Conservation (phyloP, 1,284 basidiomycete genomes). For the Cryptococcus floricola region DNA sequence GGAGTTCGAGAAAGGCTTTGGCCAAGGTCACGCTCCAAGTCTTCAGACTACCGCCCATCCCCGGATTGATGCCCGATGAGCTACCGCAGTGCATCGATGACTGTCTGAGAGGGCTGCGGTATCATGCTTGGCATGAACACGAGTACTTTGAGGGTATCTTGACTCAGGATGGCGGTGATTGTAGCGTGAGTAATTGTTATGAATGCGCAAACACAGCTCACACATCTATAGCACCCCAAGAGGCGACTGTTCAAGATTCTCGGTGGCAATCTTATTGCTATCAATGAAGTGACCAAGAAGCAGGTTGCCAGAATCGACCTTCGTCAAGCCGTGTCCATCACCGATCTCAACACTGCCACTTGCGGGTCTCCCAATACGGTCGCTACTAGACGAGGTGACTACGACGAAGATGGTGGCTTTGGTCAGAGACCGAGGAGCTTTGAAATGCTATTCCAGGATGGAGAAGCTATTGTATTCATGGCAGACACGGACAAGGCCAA, state of each 20-base stretch:
- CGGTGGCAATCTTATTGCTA: conserved; percentile 81
- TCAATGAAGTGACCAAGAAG: conserved; percentile 89
- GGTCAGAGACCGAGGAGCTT: conserved; percentile 66
- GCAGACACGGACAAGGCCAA: conserved; percentile 90
- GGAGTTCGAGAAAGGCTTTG: conserved; percentile 54
- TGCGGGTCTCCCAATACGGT: conserved; percentile 25
- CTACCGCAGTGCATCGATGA: conserved; percentile 90
- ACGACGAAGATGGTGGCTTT: conserved; percentile 60
- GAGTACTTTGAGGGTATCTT: conserved; percentile 88
- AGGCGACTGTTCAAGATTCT: conserved; percentile 80
- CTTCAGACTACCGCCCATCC: conserved; percentile 82
- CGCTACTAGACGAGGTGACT: conserved; percentile 54
- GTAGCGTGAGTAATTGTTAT: conserved; percentile 60
- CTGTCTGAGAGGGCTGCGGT: conserved; percentile 78
- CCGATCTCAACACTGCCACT: conserved; percentile 59
- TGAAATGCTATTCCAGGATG: conserved; percentile 72
- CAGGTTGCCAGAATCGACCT: conserved; percentile 87
- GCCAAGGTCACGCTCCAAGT: conserved; percentile 78
- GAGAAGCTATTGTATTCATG: conserved; percentile 81
- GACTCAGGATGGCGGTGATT: conserved; percentile 95
- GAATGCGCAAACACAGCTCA: too few species aligned
- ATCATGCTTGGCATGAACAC: conserved; percentile 86
- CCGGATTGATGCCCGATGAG: conserved; percentile 69
- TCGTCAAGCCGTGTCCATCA: conserved; percentile 71
- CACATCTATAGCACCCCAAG: conserved; percentile 59